Evolutionary conservation across 768 basidiomycete species (phyloP).

Genomic region (Psilocybe tampanensis): DNA sequence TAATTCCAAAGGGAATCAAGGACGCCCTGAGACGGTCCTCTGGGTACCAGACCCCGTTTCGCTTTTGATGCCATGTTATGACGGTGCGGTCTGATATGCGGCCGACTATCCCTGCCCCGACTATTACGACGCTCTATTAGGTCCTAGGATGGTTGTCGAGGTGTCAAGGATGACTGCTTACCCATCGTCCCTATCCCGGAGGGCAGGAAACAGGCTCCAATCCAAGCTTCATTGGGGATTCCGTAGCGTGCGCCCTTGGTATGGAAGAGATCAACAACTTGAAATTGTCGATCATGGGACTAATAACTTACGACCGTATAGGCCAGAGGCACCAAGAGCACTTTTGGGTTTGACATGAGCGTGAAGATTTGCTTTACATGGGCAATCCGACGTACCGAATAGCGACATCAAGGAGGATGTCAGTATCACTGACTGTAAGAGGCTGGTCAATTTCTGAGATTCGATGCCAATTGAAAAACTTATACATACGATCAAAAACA

Average conservation of each 20-base stretch:
- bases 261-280: neutral
- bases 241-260: slow-evolving; percentile 56
- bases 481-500: slow-evolving; percentile 50
- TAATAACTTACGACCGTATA: slow-evolving; percentile 59
- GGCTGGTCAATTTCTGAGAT: no score
- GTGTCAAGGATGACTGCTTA: slow-evolving; percentile 27
- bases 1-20: slow-evolving; percentile 41
- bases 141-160: slow-evolving; percentile 5
- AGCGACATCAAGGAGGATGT: slow-evolving; percentile 14
- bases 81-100: slow-evolving; percentile 55
- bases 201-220: slow-evolving; percentile 64
- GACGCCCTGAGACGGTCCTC: slow-evolving; percentile 65
- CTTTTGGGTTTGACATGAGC: slow-evolving; percentile 15
- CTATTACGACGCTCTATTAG: neutral
- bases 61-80: slow-evolving; percentile 42
- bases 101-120: slow-evolving; percentile 54
- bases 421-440: slow-evolving; percentile 11
- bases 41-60: slow-evolving; percentile 60
- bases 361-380: neutral
- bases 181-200: slow-evolving; percentile 59
- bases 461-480: no score
- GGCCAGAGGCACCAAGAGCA: slow-evolving; percentile 60
- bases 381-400: slow-evolving; percentile 11
- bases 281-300: no score
- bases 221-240: slow-evolving; percentile 56